Base-by-base conservation (phyloP, 1,139 yeast species). In the Suhomyces chickasaworum region DNA sequence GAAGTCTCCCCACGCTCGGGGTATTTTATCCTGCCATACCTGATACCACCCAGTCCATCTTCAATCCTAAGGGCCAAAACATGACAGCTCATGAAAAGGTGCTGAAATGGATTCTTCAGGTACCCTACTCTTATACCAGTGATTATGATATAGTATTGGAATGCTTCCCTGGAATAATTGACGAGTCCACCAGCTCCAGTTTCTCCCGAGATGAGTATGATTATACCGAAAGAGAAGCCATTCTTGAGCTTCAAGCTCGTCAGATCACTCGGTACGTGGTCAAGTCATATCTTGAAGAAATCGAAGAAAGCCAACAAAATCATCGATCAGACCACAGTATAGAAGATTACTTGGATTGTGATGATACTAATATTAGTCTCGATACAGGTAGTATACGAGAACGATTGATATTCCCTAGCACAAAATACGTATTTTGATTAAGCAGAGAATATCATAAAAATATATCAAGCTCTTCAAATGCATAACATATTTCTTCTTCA, bases 71-170 rank as follows among this genome's bases (percentile, higher is more conserved):
- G 53, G 64, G 64, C 1, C 65, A 73, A 9, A 81, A 78, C 58
- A 84, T 85, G 89, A 71, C 79, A 1, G 77, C 73, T 45, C 68
- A 63, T 39, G 91, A 85, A 54, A 85, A 85, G 57, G 86, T 86
- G 0, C 68, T 69, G 36, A 66, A 62, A 7, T 86, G 93, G 95
- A 73, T 86, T 30, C 64, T 67, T 5, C 68, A 70, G 17, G 73
- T 84, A 3, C 90, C 90, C 0, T 62, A 74, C 23, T 65, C 58
- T 27, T 60, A 45, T 32, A 54, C 54, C 42, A 50, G 55, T 10
- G 54, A 57, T 17, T 56, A 59, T 34, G 65, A 61, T 3, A 42
- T 60, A 64, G 43, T 45, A 6, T 49, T 51, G 41, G 61, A 71
- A 13, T 79, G 84, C 50, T 81, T 71, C 49, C 77, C 83, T 0